phyloP scores from a whole-genome alignment of 208 protist species.

The Phytomonas francai region DNA sequence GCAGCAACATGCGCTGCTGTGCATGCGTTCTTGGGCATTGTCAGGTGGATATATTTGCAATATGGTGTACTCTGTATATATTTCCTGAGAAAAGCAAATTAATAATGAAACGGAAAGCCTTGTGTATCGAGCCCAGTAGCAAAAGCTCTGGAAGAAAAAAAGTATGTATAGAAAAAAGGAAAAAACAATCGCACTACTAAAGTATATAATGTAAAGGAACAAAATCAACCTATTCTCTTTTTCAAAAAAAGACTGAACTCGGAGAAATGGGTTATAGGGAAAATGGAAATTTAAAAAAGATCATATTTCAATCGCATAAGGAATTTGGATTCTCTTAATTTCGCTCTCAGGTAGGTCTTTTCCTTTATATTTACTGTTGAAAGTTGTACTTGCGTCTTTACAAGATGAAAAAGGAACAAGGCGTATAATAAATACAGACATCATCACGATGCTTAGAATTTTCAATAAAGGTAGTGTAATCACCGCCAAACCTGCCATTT shows the following conservation, averaged over 20 bases:
- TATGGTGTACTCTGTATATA: neutral
- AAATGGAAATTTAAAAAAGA: neutral
- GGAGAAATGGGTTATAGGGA: neutral
- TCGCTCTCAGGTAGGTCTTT: neutral
- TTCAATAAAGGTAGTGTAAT: no score
- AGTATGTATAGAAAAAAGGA: neutral
- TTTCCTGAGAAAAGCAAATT: neutral
- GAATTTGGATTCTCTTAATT: neutral
- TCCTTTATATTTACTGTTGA: neutral
- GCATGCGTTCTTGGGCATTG: conserved; percentile 45
- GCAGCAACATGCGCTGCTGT: conserved; percentile 32
- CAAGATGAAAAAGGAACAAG: neutral
- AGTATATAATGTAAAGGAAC: neutral
- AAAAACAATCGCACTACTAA: neutral
- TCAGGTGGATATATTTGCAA: neutral
- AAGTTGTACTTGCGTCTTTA: neutral
- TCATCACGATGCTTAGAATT: no score
- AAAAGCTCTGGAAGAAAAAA: neutral
- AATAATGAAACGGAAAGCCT: neutral
- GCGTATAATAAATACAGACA: no score
- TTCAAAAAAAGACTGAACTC: neutral
- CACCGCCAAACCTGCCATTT: neutral
- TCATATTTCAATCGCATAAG: neutral
- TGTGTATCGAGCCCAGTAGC: neutral
- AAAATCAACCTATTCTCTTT: neutral